Evolutionary conservation across 768 basidiomycete genomes (phyloP).

Genomic region (Boletus pseudo-olivaceus): DNA sequence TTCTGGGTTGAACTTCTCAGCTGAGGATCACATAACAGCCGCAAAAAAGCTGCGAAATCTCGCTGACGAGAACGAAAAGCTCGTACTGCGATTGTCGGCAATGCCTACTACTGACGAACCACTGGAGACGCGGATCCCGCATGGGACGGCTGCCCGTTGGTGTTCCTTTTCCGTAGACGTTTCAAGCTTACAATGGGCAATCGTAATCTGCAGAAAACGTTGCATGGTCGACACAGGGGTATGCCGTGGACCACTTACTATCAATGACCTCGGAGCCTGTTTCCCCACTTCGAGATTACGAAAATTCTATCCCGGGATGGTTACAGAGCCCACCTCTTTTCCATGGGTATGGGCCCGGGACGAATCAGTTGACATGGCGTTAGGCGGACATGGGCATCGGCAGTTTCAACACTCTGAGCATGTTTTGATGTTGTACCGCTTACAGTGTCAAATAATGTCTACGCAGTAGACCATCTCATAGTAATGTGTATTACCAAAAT

Average conservation of each 20-base stretch:
- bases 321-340: not conserved
- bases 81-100: constrained; percentile 13
- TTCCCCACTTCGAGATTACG: constrained; percentile 1
- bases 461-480: too few species aligned
- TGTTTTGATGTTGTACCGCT: not conserved
- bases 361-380: constrained; percentile 5
- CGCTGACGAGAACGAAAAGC: constrained; percentile 23
- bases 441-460: too few species aligned
- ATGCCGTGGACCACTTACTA: constrained; percentile 1
- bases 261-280: constrained; percentile 1
- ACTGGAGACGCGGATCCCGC: not conserved
- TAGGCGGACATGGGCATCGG: not conserved
- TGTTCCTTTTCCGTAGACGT: not conserved
- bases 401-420: constrained; percentile 6
- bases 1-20: not conserved
- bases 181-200: not conserved
- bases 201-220: constrained; percentile 5
- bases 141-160: constrained; percentile 9
- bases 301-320: constrained; percentile 5
- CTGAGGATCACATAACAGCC: constrained; percentile 25
- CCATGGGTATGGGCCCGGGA: not conserved
- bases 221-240: constrained; percentile 8
- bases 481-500: too few species aligned
- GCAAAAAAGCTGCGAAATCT: constrained; percentile 47
- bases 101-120: not conserved